These are phyloP conservation scores for Stevia rebaudiana DNA, from an alignment of 140 eudicot species.

Conservation along the genomic window DNA sequence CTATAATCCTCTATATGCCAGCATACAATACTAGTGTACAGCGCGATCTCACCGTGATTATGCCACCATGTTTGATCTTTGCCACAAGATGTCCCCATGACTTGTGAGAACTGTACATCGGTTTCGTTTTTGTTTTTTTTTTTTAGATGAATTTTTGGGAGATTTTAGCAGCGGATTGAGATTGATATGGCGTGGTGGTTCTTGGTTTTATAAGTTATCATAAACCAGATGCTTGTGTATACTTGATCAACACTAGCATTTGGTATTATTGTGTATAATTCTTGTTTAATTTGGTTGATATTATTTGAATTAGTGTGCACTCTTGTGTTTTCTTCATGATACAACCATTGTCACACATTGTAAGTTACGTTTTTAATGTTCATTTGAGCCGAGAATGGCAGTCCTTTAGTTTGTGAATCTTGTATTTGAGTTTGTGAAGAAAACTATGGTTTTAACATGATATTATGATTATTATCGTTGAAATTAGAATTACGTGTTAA, in stretches of 20 bases:
- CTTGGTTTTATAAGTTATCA: slow-evolving; percentile 24
- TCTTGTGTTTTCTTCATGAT: background rate
- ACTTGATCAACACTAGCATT: slow-evolving; percentile 26
- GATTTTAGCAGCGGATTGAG: slow-evolving; percentile 4
- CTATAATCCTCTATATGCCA: slow-evolving; percentile 10
- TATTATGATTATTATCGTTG: no score
- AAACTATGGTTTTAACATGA: no score
- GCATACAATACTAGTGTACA: slow-evolving; percentile 27
- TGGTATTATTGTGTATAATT: slow-evolving; percentile 39
- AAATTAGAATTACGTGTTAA: no score
- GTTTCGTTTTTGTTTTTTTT: slow-evolving; percentile 3
- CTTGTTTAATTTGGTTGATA: slow-evolving; percentile 31
- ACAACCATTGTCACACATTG: background rate
- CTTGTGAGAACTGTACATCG: slow-evolving; percentile 30
- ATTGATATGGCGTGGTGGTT: background rate
- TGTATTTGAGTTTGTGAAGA: background rate
- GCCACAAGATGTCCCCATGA: slow-evolving; percentile 18
- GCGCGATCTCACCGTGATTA: slow-evolving; percentile 20
- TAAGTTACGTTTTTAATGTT: background rate
- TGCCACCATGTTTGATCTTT: slow-evolving; percentile 21
- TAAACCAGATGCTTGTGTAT: slow-evolving; percentile 27
- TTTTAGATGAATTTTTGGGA: slow-evolving; percentile 33
- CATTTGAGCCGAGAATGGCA: background rate
- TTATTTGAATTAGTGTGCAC: slow-evolving; percentile 10
- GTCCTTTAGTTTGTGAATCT: slow-evolving; percentile 1